Base-by-base conservation (phyloP, 1,284 basidiomycete genomes). In the Ustilago curta region DNA sequence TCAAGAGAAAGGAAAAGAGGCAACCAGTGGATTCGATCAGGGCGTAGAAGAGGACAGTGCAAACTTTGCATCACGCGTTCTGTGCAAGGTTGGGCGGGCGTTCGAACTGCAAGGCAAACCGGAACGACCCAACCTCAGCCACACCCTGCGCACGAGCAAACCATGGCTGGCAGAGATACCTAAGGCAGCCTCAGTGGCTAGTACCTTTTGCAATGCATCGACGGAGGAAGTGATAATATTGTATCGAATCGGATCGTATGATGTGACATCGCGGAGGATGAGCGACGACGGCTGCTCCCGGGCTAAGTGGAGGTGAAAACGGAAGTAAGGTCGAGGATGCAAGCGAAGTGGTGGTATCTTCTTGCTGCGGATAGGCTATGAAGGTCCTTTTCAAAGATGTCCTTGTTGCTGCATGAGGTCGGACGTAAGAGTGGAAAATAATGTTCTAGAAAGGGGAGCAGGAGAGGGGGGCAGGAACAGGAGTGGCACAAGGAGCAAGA, bases 101-200 rank as follows among this genome's bases (percentile, higher is more conserved):
- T 65, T n/a, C n/a, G n/a, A n/a, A 79, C 59, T 79, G 75, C 61
- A 69, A 65, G 39, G 66, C 61, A 51, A 79, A 79, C 64, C 77
- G 77, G 32, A 77, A 52, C 23, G 70, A 57, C 48, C 65, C 69
- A 8, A 76, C 63, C 43, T 73, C 50, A 12, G 70, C 69, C 4
- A 72, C 65, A 57, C 73, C 76, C 31, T 76, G 70, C 21, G 76
- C 64, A 43, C 76, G 7, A 75, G 59, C 56, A 70, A 23, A 25
- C 44, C 54, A 37, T 56, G 44, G 31, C 69, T 66, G 35, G 70
- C 70, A 57, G 69, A 73, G 65, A 58, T 54, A 56, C 62, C 57
- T 21, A 45, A 32, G 43, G 60, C 45, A 19, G 56, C 42, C 8
- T 72, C 64, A 45, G 64, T 18, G 25, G 53, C 56, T 64, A 72